Evolutionary conservation across 305 asterid genomes (phyloP).

Genomic region (Nicotiana rustica): DNA sequence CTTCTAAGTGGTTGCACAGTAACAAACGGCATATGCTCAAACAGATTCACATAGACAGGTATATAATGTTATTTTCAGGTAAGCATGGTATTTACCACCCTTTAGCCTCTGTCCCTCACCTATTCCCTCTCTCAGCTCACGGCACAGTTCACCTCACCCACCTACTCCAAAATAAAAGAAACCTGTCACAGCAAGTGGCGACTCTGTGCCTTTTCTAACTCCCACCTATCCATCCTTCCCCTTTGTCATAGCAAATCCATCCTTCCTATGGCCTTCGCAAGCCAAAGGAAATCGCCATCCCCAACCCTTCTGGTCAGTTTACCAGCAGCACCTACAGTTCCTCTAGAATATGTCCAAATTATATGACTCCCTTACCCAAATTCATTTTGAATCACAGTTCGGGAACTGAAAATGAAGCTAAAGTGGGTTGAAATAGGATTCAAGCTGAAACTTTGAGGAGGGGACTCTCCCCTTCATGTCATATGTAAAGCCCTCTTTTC

Average conservation of each 20-base stretch:
- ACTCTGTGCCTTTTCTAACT: not conserved
- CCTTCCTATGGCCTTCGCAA: slow-evolving; percentile 17
- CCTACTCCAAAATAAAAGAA: not conserved
- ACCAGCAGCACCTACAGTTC: slow-evolving; percentile 24
- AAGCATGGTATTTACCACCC: slow-evolving; percentile 31
- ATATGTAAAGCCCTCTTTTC: not conserved
- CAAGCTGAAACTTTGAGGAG: not conserved
- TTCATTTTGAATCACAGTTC: not conserved
- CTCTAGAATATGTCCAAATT: slow-evolving; percentile 4
- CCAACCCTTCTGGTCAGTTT: slow-evolving; percentile 19
- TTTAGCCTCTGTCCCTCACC: slow-evolving; percentile 3
- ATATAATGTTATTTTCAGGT: not conserved
- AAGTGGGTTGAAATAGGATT: not conserved
- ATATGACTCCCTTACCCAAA: not conserved
- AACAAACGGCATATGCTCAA: slow-evolving; percentile 22
- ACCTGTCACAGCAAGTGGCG: not conserved
- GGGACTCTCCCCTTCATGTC: slow-evolving; percentile 3
- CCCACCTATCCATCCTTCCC: slow-evolving; percentile 1
- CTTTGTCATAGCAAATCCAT: not conserved
- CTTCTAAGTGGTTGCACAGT: slow-evolving; percentile 34
- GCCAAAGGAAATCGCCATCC: slow-evolving; percentile 26
- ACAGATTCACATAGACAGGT: slow-evolving; percentile 4
- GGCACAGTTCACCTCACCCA: not conserved
- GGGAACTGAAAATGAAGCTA: slow-evolving; percentile 10
- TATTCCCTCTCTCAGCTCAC: slow-evolving; percentile 16